These are phyloP conservation scores for Bruguiera parviflora DNA, from an alignment of 345 rosid species.

Conservation along the genomic window DNA sequence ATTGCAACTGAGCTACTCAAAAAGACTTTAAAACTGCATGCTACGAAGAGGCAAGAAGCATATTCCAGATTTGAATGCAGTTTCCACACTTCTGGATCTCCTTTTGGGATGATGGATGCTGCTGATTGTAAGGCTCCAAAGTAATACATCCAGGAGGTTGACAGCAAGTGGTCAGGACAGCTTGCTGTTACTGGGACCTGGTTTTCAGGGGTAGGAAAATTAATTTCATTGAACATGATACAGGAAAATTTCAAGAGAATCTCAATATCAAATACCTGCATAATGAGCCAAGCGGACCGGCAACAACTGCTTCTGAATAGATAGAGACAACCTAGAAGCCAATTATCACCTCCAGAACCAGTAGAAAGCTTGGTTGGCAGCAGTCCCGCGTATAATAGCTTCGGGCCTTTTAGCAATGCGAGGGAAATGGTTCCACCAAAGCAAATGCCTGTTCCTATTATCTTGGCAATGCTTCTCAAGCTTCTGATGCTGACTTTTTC, in stretches of 20 bases:
- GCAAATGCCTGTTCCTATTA: conserved; percentile 32
- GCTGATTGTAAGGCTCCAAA: conserved; percentile 40
- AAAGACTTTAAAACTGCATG: neutral
- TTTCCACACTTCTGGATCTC: conserved; percentile 15
- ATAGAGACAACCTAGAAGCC: conserved; percentile 54
- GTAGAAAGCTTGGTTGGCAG: conserved; percentile 6
- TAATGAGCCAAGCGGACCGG: conserved; percentile 58
- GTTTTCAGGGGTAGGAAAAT: neutral
- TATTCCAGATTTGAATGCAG: conserved; percentile 15
- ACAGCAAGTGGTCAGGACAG: conserved; percentile 48
- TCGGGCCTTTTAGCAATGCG: conserved; percentile 57
- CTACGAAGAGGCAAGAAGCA: conserved; percentile 7
- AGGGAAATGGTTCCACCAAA: conserved; percentile 61
- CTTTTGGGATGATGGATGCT: neutral
- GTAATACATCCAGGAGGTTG: conserved; percentile 54
- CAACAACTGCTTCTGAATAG: conserved; percentile 46
- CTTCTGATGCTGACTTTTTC: conserved; percentile 34
- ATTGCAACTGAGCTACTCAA: neutral
- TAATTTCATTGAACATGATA: too few species aligned
- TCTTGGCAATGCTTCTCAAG: conserved; percentile 31
- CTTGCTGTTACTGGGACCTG: conserved; percentile 46
- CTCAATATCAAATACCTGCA: conserved; percentile 33
- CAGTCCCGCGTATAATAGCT: conserved; percentile 33
- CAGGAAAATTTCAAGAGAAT: neutral
- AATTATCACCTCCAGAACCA: conserved; percentile 23